A percentile compares a stretch with the other conserved stretches of the same genome.
phyloP scores from a whole-genome alignment of 2,329 filamentous ascomycete genomes.

The Microsporum audouinii region DNA sequence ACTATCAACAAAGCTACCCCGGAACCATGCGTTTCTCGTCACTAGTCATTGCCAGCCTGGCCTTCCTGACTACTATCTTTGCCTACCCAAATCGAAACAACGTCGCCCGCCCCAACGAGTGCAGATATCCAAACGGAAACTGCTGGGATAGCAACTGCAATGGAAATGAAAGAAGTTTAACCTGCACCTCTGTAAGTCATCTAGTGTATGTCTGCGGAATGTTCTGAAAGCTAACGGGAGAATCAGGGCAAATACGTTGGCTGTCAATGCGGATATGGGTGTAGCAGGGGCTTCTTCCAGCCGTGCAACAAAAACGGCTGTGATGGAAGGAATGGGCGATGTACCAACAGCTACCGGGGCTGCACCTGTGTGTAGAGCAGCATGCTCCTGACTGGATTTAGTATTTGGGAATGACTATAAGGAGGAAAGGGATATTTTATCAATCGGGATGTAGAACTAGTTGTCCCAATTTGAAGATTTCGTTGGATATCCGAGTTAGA shows the following conservation, averaged over 20 bases:
- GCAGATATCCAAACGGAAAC: conserved; percentile 9
- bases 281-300: conserved; percentile 5
- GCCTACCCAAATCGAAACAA: conserved; percentile 1
- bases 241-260: conserved; percentile 8
- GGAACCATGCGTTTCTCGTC: conserved; percentile 5
- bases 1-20: too few species aligned
- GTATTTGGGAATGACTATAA: neutral
- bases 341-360: conserved; percentile 10
- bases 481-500: neutral
- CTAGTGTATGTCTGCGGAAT: neutral
- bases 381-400: neutral
- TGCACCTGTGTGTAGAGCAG: conserved; percentile 4
- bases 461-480: neutral
- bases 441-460: neutral
- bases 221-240: neutral
- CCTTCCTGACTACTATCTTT: neutral
- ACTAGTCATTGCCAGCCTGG: conserved; percentile 4
- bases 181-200: conserved; percentile 6
- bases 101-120: neutral
- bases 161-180: conserved; percentile 7
- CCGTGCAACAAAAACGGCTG: conserved; percentile 11
- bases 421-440: neutral
- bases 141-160: conserved; percentile 10
- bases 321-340: conserved; percentile 8
- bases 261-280: conserved; percentile 10